Base-by-base conservation (phyloP, 305 asterid genomes). In the Solanum hybrid region DNA sequence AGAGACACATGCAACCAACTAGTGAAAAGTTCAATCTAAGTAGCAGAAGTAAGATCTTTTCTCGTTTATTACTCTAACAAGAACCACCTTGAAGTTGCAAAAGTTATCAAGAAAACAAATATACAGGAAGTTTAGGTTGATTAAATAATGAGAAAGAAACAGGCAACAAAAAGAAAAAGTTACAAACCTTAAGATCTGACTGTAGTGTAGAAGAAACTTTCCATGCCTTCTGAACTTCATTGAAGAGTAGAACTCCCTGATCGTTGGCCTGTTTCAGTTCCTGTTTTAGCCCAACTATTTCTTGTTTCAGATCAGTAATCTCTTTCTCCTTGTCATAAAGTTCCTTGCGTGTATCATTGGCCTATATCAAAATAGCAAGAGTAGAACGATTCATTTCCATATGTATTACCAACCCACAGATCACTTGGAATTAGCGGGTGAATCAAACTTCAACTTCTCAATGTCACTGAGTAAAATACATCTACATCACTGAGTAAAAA, bases 181-280 rank as follows among this genome's bases (percentile, higher is more conserved):
- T 39, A 89, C 95, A 87, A 91, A 98, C 99, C 99, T 98, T 98
- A 89, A 96, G 93, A 93, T 98, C 98, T 87, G 99, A 95, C 92
- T 98, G 98, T 94, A 98, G 92, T 3, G 98, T 94, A 92, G 91
- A 96, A 91, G 99, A 96, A 92, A 97, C 98, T 94, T 96, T 97
- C 99, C 98, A 96, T 75, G 98, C 99, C 93, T 97, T 98, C 95
- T 98, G 99, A 90, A 97, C 99, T 95, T 97, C 98, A 95, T 95
- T 97, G 94, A 93, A 95, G 91, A 97, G 97, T 89, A 98, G 94
- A 90, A 98, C 97, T 61, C 98, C 95, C 92, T 98, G 99, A 90
- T 98, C 99, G 89, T 95, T 97, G 31, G 98, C 97, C 92, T 84
- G 94, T 92, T 93, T 97, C 89, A 97, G 86, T 92, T 96, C 98